A percentile compares a stretch with the other conserved stretches of the same genome.
Conservation (phyloP, 2,329 filamentous ascomycete genomes). For the Ophiostoma sp. region DNA sequence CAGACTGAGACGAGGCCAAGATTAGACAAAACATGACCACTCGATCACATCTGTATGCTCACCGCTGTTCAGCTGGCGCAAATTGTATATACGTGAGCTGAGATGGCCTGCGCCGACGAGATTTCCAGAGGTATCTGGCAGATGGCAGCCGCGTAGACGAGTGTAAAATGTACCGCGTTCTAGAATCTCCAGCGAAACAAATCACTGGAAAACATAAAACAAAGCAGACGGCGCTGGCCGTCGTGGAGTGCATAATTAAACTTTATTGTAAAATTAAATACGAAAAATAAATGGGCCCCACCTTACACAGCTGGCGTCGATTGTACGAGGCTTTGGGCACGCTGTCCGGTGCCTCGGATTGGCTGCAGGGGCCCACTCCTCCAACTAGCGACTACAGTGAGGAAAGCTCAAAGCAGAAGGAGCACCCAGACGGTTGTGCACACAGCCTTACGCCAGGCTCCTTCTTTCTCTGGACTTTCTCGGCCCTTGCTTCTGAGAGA, state of each 20-base stretch:
- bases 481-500: neutral
- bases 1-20: neutral
- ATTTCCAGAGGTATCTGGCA: neutral
- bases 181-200: neutral
- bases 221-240: conserved; percentile 14
- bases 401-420: conserved; percentile 6
- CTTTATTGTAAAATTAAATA: neutral
- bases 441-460: conserved; percentile 10
- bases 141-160: neutral
- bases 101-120: neutral
- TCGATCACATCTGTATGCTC: neutral
- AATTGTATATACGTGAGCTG: neutral
- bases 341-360: conserved; percentile 24
- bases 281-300: neutral
- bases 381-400: conserved; percentile 3
- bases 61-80: neutral
- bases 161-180: neutral
- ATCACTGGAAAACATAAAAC: conserved; percentile 11
- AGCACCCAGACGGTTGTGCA: neutral
- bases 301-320: conserved; percentile 1
- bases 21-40: neutral
- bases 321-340: conserved; percentile 24
- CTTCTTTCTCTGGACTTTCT: neutral
- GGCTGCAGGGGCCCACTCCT: conserved; percentile 23
- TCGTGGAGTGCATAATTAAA: neutral